Conservation (phyloP, 371 early-diverging fungal genomes). For the Smittium mucronatum region DNA sequence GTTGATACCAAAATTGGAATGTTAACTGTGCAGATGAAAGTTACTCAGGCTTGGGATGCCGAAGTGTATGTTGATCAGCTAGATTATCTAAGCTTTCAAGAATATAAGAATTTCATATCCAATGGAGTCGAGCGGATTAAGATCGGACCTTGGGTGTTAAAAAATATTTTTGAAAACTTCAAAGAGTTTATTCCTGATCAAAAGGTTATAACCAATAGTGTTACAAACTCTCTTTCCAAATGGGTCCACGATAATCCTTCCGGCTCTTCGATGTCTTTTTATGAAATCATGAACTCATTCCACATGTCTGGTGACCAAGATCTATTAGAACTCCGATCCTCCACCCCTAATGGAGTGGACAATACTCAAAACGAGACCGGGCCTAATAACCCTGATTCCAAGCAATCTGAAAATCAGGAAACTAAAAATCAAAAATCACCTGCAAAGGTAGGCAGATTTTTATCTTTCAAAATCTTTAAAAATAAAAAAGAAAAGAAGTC, state of each 20-base stretch:
- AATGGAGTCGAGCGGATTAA: constrained; percentile 29
- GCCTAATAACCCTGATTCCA: too few species aligned
- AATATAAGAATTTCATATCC: constrained; percentile 26
- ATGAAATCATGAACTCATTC: neutral
- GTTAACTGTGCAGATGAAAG: constrained; percentile 75
- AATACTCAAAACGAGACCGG: too few species aligned
- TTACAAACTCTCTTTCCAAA: neutral
- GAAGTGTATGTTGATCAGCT: constrained; percentile 34
- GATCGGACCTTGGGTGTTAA: constrained; percentile 34
- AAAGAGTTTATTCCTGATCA: constrained; percentile 4
- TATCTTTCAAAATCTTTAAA: too few species aligned
- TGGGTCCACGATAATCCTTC: neutral
- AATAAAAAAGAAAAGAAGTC: too few species aligned
- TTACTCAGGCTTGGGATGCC: constrained; percentile 32
- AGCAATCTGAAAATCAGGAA: too few species aligned
- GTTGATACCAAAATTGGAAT: constrained; percentile 80
- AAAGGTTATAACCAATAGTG: neutral
- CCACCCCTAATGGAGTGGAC: too few species aligned
- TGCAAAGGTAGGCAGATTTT: too few species aligned
- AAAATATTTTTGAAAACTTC: constrained; percentile 26
- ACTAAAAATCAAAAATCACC: too few species aligned
- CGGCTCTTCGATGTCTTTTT: neutral
- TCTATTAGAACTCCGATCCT: too few species aligned
- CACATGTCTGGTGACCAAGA: too few species aligned
- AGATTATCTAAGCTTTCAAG: constrained; percentile 17